A percentile compares a stretch with the other conserved stretches of the same genome.
Conservation (phyloP, 2,329 filamentous ascomycete genomes). For the Trichoderma sp. region DNA sequence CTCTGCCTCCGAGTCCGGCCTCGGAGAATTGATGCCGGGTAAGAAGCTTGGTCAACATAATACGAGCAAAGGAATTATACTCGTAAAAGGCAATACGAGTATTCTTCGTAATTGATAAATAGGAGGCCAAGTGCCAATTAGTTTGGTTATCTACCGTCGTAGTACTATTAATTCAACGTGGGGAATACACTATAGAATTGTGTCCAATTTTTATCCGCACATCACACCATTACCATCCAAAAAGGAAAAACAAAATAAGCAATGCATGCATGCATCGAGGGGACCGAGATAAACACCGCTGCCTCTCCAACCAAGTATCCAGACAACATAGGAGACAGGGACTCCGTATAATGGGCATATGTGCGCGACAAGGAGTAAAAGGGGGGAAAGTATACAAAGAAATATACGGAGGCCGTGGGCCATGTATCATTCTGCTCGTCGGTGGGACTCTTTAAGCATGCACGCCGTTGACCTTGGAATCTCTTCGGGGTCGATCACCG, state of each 20-base stretch:
- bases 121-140: slow-evolving; percentile 1
- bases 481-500: slow-evolving; percentile 35
- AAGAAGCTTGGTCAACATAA: neutral
- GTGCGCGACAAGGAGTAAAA: neutral
- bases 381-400: slow-evolving; percentile 16
- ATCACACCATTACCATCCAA: slow-evolving; percentile 15
- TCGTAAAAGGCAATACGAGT: neutral
- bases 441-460: neutral
- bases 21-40: neutral
- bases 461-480: slow-evolving; percentile 36
- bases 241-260: neutral
- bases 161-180: slow-evolving; percentile 14
- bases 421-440: neutral
- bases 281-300: slow-evolving; percentile 11
- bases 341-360: slow-evolving; percentile 9
- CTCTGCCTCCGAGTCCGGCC: slow-evolving; percentile 18
- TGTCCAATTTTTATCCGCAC: slow-evolving; percentile 14
- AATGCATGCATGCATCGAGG: slow-evolving; percentile 8
- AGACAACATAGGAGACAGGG: slow-evolving; percentile 19
- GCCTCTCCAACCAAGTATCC: slow-evolving; percentile 19
- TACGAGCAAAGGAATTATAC: neutral
- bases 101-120: neutral
- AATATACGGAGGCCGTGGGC: slow-evolving; percentile 4
- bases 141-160: neutral
- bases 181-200: slow-evolving; percentile 3